Evolutionary conservation across 306 rosid genomes (phyloP).

Genomic region (Vigna radiata): DNA sequence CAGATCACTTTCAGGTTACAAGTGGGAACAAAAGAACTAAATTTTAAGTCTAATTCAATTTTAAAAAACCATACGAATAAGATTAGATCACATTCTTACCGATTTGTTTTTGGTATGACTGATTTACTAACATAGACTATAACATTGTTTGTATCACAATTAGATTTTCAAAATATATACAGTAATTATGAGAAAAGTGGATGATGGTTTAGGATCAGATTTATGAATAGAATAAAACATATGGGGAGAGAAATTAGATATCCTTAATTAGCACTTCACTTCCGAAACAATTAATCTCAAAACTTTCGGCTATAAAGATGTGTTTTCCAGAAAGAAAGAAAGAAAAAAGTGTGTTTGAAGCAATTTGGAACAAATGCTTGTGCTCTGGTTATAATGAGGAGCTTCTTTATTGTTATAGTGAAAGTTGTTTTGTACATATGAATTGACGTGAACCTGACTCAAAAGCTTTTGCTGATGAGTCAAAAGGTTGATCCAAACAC

Average conservation of each 20-base stretch:
- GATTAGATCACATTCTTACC: accelerated
- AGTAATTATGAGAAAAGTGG: too few species aligned
- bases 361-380: neutral
- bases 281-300: too few species aligned
- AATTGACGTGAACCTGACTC: slow-evolving; percentile 30
- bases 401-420: slow-evolving; percentile 12
- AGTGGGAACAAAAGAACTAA: neutral
- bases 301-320: neutral
- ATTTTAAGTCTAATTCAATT: neutral
- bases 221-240: neutral
- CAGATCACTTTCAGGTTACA: slow-evolving; percentile 4
- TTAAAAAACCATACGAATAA: accelerated
- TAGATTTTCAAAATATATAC: too few species aligned
- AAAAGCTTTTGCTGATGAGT: slow-evolving; percentile 39
- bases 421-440: slow-evolving; percentile 21
- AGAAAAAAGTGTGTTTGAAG: neutral
- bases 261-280: too few species aligned
- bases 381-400: neutral
- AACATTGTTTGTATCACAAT: too few species aligned
- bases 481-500: slow-evolving; percentile 29
- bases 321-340: too few species aligned
- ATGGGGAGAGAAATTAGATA: too few species aligned
- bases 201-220: neutral
- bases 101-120: too few species aligned
- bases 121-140: too few species aligned